Conservation (phyloP, 2,329 filamentous ascomycete species). For the Thermochaetoides dissita region DNA sequence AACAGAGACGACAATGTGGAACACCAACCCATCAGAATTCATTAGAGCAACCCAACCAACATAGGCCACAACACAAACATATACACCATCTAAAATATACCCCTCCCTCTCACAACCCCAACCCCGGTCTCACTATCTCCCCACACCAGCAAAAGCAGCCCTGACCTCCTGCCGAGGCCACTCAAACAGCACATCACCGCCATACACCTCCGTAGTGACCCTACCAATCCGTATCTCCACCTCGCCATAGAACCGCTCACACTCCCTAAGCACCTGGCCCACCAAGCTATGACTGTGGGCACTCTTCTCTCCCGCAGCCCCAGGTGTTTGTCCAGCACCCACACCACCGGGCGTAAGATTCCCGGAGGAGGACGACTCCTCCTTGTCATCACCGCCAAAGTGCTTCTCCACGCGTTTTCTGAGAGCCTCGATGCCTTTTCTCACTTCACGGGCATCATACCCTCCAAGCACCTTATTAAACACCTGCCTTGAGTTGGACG, state of each 20-base stretch:
- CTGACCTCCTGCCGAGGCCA: slow-evolving; percentile 53
- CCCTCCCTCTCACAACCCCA: neutral
- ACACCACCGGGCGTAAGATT: neutral
- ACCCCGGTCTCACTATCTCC: slow-evolving; percentile 8
- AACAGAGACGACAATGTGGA: too few species aligned
- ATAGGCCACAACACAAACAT: too few species aligned
- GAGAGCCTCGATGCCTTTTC: slow-evolving; percentile 78
- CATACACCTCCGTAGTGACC: slow-evolving; percentile 49
- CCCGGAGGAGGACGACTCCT: slow-evolving; percentile 22
- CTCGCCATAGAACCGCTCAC: slow-evolving; percentile 47
- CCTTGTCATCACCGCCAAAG: slow-evolving; percentile 80
- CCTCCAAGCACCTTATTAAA: slow-evolving; percentile 76
- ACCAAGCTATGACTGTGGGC: slow-evolving; percentile 33
- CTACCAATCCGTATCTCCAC: slow-evolving; percentile 47
- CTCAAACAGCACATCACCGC: slow-evolving; percentile 50
- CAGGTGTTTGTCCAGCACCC: slow-evolving; percentile 1
- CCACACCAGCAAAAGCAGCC: slow-evolving; percentile 32
- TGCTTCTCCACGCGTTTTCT: slow-evolving; percentile 93
- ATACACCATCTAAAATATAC: too few species aligned
- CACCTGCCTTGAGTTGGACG: slow-evolving; percentile 65
- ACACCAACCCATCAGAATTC: too few species aligned
- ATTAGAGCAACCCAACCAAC: too few species aligned
- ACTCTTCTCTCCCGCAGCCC: slow-evolving; percentile 1
- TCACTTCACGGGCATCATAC: slow-evolving; percentile 73
- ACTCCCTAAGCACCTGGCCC: slow-evolving; percentile 42